A percentile compares a stretch with the other conserved stretches of the same genome.
phyloP scores from a whole-genome alignment of 176 grass and related monocot genomes.

The Eragrostis curvula region DNA sequence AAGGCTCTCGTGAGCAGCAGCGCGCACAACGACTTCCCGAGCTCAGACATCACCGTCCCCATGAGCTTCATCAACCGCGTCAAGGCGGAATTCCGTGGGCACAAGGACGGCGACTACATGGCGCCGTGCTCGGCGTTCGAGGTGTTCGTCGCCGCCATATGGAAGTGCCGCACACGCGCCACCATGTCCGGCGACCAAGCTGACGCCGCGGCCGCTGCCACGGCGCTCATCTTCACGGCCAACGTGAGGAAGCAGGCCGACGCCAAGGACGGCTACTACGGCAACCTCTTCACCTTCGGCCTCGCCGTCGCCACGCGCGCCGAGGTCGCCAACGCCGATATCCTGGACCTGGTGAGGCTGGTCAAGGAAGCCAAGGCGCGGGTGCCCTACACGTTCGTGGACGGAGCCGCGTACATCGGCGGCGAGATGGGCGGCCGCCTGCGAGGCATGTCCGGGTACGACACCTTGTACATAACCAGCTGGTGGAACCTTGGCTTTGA shows the following conservation, averaged over 20 bases:
- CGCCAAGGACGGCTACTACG: background rate
- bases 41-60: slow-evolving; percentile 24
- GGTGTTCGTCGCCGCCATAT: slow-evolving; percentile 7
- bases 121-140: slow-evolving; percentile 9
- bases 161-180: slow-evolving; percentile 20
- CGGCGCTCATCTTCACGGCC: background rate
- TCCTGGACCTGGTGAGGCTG: slow-evolving; percentile 5
- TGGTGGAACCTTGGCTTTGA: slow-evolving; percentile 30
- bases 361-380: slow-evolving; percentile 14
- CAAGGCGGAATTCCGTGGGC: background rate
- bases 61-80: background rate
- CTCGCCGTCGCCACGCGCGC: background rate
- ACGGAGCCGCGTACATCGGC: background rate
- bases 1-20: background rate
- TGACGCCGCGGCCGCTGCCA: background rate
- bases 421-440: background rate
- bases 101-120: too few relatives aligned
- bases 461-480: slow-evolving; percentile 19
- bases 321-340: slow-evolving; percentile 21
- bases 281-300: too few relatives aligned
- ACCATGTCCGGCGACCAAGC: background rate
- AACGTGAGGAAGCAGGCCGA: slow-evolving; percentile 25
- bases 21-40: background rate
- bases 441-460: background rate
- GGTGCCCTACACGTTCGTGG: background rate